A percentile compares a stretch with the other conserved stretches of the same genome.
phyloP scores from a whole-genome alignment of 169 alveolate species.

The Plasmodium gallinaceum region DNA sequence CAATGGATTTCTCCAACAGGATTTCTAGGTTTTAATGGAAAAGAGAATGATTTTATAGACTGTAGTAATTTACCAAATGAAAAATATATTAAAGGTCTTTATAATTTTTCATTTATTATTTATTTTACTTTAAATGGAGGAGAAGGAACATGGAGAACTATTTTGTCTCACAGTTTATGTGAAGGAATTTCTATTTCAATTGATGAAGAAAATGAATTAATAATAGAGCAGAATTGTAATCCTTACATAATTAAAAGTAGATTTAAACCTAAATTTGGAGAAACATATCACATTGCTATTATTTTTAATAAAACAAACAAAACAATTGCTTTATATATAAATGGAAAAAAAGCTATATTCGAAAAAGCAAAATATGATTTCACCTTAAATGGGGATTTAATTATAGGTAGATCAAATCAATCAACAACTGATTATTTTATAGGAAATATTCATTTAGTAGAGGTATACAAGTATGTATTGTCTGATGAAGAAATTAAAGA shows the following conservation, averaged over 20 bases:
- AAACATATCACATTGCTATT: constrained; percentile 71
- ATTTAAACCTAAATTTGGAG: constrained; percentile 82
- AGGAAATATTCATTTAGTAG: constrained; percentile 79
- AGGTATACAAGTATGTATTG: constrained; percentile 77
- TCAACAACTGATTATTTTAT: constrained; percentile 80
- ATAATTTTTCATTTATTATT: constrained; percentile 81
- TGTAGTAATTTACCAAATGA: constrained; percentile 82
- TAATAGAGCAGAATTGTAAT: constrained; percentile 88
- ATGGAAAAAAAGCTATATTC: constrained; percentile 24
- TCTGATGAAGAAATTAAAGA: constrained; percentile 82
- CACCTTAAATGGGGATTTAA: constrained; percentile 75
- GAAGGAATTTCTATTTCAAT: constrained; percentile 87
- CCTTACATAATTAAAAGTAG: constrained; percentile 84
- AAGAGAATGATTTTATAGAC: constrained; percentile 78
- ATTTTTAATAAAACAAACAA: constrained; percentile 59
- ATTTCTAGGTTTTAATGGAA: constrained; percentile 82
- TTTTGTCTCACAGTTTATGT: constrained; percentile 83
- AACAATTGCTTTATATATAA: constrained; percentile 70
- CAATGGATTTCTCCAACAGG: constrained; percentile 69
- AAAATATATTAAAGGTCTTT: constrained; percentile 79
- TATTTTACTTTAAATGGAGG: constrained; percentile 80
- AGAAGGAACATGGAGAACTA: constrained; percentile 75
- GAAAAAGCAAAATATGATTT: constrained; percentile 36
- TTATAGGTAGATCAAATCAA: constrained; percentile 80
- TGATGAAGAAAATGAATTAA: constrained; percentile 85